Conservation (phyloP, 2,329 filamentous ascomycete genomes). For the Alternaria rosae region DNA sequence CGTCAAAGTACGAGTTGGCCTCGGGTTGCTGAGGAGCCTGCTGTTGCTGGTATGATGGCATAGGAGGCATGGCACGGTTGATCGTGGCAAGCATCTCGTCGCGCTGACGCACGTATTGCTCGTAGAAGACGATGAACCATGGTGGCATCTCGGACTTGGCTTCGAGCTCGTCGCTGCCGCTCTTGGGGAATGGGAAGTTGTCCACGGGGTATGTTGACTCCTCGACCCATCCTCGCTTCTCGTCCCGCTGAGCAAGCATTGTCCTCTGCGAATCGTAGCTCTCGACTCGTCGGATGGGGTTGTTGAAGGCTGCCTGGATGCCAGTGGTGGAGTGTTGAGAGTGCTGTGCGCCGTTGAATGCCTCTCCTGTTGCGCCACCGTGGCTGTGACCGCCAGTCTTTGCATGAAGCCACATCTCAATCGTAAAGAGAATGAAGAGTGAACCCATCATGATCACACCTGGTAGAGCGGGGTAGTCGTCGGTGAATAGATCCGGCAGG, state of each 20-base stretch:
- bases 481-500: conserved; percentile 66
- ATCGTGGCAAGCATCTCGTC: conserved; percentile 66
- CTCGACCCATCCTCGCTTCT: conserved; percentile 47
- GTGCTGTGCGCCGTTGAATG: conserved; percentile 34
- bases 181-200: conserved; percentile 41
- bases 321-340: conserved; percentile 21
- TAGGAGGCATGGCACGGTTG: conserved; percentile 45
- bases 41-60: conserved; percentile 44
- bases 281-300: conserved; percentile 36
- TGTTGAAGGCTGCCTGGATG: conserved; percentile 42
- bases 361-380: conserved; percentile 61
- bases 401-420: conserved; percentile 68
- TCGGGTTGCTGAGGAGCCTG: conserved; percentile 26
- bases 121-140: conserved; percentile 70
- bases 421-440: conserved; percentile 67
- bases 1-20: conserved; percentile 46
- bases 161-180: conserved; percentile 37
- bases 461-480: conserved; percentile 67
- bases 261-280: conserved; percentile 49
- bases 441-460: conserved; percentile 72
- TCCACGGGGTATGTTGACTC: conserved; percentile 35
- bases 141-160: conserved; percentile 61
- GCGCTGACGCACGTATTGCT: conserved; percentile 68
- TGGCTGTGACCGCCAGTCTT: conserved; percentile 68
- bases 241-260: conserved; percentile 41